These are phyloP conservation scores for Penicillium sp. DNA, from an alignment of 2,329 filamentous ascomycete genomes.

Conservation along the genomic window DNA sequence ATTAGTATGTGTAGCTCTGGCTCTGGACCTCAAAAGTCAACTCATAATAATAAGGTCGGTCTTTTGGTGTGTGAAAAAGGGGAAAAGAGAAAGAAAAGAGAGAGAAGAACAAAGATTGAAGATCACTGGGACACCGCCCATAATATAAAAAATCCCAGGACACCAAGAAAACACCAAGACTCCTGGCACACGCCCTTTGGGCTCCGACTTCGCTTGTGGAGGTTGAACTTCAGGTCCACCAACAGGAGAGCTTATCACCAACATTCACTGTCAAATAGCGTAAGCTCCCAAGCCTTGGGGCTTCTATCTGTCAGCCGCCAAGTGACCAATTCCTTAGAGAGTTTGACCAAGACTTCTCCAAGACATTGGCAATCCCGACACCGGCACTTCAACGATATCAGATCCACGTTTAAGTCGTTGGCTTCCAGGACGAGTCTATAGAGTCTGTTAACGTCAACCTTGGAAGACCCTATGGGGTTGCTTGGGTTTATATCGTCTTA, in stretches of 20 bases:
- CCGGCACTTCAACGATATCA: neutral
- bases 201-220: conserved; percentile 5
- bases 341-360: neutral
- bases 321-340: neutral
- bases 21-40: neutral
- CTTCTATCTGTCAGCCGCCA: neutral
- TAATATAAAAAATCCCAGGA: neutral
- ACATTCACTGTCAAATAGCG: neutral
- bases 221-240: neutral
- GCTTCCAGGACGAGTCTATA: neutral
- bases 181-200: conserved; percentile 3
- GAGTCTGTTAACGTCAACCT: neutral
- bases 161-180: conserved; percentile 3
- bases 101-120: neutral
- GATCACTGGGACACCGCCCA: neutral
- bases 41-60: no score
- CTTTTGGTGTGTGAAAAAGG: neutral
- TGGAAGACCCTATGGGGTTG: neutral
- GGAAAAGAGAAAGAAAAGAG: neutral
- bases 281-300: neutral
- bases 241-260: conserved; percentile 1
- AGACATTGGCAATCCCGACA: neutral
- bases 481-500: neutral
- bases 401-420: neutral
- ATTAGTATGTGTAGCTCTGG: neutral